Evolutionary conservation across 2,329 filamentous ascomycete genomes (phyloP).

Genomic region (Botryosphaeria dothidea): DNA sequence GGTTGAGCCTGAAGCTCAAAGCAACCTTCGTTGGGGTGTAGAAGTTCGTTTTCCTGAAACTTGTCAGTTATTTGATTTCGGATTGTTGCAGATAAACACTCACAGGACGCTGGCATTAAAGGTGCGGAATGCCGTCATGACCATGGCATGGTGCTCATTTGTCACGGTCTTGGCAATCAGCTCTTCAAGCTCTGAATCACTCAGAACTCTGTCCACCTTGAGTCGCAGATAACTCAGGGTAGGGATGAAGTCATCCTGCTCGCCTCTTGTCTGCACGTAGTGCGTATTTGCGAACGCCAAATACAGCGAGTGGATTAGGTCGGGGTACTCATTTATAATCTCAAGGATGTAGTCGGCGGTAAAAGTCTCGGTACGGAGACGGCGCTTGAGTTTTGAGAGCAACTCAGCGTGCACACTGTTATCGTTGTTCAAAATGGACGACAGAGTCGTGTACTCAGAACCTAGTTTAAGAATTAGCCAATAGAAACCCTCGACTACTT

Average conservation of each 20-base stretch:
- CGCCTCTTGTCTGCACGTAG: constrained; percentile 66
- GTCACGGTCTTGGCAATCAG: constrained; percentile 42
- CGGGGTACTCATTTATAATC: constrained; percentile 90
- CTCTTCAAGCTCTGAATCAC: constrained; percentile 38
- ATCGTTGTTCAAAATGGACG: constrained; percentile 74
- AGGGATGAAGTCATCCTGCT: constrained; percentile 68
- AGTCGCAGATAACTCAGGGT: constrained; percentile 68
- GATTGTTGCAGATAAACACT: background rate
- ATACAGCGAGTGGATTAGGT: constrained; percentile 83
- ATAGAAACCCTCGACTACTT: no score
- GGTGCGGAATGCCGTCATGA: constrained; percentile 93
- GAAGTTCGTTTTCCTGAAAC: constrained; percentile 79
- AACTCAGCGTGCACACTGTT: constrained; percentile 86
- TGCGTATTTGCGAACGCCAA: constrained; percentile 89
- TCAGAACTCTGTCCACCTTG: constrained; percentile 62
- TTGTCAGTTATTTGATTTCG: background rate
- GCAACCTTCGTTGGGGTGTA: constrained; percentile 99
- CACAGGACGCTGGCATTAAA: constrained; percentile 85
- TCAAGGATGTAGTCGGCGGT: constrained; percentile 97
- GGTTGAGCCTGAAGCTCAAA: constrained; percentile 91
- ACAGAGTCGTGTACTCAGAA: constrained; percentile 86
- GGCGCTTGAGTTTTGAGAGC: constrained; percentile 90
- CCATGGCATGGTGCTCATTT: constrained; percentile 97
- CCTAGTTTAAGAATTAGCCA: constrained; percentile 27
- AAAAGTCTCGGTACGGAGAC: constrained; percentile 93